Conservation (phyloP, 83 land plant species). For the Picea abies region DNA sequence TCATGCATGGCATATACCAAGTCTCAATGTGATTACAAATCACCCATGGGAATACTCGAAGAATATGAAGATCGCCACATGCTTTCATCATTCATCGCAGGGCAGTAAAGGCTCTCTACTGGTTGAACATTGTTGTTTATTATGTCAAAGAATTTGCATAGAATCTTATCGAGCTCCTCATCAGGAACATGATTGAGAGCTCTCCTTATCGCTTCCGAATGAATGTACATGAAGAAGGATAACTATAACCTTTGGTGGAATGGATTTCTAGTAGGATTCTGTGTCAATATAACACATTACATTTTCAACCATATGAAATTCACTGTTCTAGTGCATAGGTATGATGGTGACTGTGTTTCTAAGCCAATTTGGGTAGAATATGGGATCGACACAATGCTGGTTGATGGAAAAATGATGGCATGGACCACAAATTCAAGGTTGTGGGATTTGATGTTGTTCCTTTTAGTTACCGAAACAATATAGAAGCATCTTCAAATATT, state of each 20-base stretch:
- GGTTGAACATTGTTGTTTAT: too few relatives aligned
- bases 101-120: too few relatives aligned
- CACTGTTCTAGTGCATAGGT: conserved; percentile 68
- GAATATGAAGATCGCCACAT: too few relatives aligned
- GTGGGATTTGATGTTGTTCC: conserved; percentile 69
- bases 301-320: conserved; percentile 78
- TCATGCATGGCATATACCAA: too few relatives aligned
- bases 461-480: conserved; percentile 38
- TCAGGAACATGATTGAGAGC: too few relatives aligned
- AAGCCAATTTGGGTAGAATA: conserved; percentile 61
- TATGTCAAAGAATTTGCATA: too few relatives aligned
- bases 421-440: conserved; percentile 49
- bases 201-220: too few relatives aligned
- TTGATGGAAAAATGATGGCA: conserved; percentile 5
- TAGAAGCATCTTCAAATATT: conserved; percentile 23
- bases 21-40: too few relatives aligned
- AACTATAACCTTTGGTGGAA: conserved; percentile 53
- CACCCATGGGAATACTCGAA: too few relatives aligned
- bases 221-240: conserved; percentile 43
- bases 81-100: too few relatives aligned
- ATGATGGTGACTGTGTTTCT: conserved; percentile 58
- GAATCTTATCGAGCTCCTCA: too few relatives aligned
- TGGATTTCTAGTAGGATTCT: conserved; percentile 64
- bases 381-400: conserved; percentile 49
- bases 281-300: conserved; percentile 35